phyloP scores from a whole-genome alignment of 768 basidiomycete genomes.

The Mrakia blollopis region DNA sequence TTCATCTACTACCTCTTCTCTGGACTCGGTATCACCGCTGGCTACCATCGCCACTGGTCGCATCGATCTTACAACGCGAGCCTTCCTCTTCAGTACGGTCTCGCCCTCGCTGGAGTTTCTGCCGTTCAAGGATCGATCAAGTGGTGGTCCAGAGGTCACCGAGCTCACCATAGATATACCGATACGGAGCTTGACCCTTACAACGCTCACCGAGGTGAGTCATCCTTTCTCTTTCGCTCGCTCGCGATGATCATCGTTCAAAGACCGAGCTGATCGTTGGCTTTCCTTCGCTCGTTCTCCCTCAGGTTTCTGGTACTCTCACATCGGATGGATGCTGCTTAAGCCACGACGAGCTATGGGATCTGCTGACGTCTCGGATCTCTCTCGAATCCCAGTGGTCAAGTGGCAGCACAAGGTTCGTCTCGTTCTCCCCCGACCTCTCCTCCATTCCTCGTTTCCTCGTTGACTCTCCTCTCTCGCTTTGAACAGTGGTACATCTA shows the following conservation, averaged over 20 bases:
- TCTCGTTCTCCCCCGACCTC: background rate
- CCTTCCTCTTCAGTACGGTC: constrained; percentile 71
- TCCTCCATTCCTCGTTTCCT: too few relatives aligned
- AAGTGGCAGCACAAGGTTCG: constrained; percentile 70
- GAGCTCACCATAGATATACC: constrained; percentile 94
- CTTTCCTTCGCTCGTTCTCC: background rate
- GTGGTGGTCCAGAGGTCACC: constrained; percentile 98
- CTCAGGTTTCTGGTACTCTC: constrained; percentile 33
- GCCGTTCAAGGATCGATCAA: constrained; percentile 95
- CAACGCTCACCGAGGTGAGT: constrained; percentile 81
- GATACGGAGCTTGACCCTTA: constrained; percentile 96
- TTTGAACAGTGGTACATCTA: constrained; percentile 57
- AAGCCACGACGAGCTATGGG: constrained; percentile 85
- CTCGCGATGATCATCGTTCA: background rate
- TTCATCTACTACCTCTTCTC: constrained; percentile 74
- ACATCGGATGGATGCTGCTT: constrained; percentile 67
- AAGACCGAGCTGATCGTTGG: background rate
- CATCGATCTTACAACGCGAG: constrained; percentile 93
- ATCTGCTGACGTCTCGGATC: constrained; percentile 81
- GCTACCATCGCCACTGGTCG: constrained; percentile 96
- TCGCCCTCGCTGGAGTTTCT: constrained; percentile 80
- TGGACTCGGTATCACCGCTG: constrained; percentile 66
- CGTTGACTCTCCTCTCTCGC: background rate
- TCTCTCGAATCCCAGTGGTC: constrained; percentile 71
- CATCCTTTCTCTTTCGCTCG: constrained; percentile 44